A percentile compares a stretch with the other conserved stretches of the same genome.
Evolutionary conservation across 805 yeast genomes (phyloP).

Genomic region (Saturnispora quitensis): DNA sequence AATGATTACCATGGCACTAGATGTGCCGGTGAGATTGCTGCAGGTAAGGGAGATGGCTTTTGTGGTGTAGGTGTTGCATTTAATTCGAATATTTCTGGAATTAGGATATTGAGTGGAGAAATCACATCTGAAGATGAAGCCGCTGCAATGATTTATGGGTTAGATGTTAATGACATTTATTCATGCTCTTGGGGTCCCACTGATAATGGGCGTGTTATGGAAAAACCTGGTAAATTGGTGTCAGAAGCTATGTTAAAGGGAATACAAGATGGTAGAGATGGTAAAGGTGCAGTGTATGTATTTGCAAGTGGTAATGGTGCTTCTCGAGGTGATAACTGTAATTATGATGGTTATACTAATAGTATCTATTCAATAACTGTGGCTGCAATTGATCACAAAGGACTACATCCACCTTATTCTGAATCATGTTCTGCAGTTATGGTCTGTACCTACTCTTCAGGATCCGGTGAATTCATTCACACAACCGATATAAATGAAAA

Average conservation of each 20-base stretch:
- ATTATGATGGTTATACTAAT: constrained; percentile 95
- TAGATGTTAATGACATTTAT: constrained; percentile 83
- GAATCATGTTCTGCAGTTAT: constrained; percentile 93
- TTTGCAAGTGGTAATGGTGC: constrained; percentile 98
- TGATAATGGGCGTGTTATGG: constrained; percentile 82
- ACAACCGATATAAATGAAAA: constrained; percentile 68
- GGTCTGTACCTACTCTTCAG: constrained; percentile 89
- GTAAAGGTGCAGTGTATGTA: constrained; percentile 82
- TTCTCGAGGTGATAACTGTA: constrained; percentile 74
- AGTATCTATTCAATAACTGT: constrained; percentile 92
- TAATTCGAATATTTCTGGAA: constrained; percentile 77
- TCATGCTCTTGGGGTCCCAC: constrained; percentile 99
- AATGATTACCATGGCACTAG: constrained; percentile 95
- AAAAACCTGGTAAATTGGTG: constrained; percentile 73
- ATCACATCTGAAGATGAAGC: constrained; percentile 88
- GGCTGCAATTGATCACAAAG: constrained; percentile 84
- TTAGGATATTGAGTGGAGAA: constrained; percentile 75
- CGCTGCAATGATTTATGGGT: constrained; percentile 67
- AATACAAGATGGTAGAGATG: constrained; percentile 66
- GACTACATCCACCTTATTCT: constrained; percentile 79
- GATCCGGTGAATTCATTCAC: constrained; percentile 80
- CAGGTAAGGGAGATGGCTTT: constrained; percentile 64
- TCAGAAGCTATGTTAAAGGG: constrained; percentile 80
- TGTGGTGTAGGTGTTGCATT: constrained; percentile 99
- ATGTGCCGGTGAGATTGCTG: constrained; percentile 97